A percentile compares a stretch with the other conserved stretches of the same genome.
Evolutionary conservation across 176 grass and related monocot species (phyloP).

Genomic region (Sorghum bicolor): Sorghum_bicolor_NCBIv3 NC_012875.2:1531501-1532000

Average conservation of each 20-base stretch:
- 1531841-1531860: too few species aligned
- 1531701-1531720: constrained; percentile 31
- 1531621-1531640: too few species aligned
- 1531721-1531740: constrained; percentile 15
- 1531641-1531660: too few species aligned
- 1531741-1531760: not conserved
- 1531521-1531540: not conserved
- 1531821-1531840: not conserved
- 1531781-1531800: constrained; percentile 9
- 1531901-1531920: constrained; percentile 36
- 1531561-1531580: not conserved
- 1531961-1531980: constrained; percentile 57
- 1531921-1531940: constrained; percentile 23
- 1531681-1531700: constrained; percentile 31
- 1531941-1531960: constrained; percentile 54
- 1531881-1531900: constrained; percentile 30
- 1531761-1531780: not conserved
- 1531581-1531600: too few species aligned
- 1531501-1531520: not conserved
- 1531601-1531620: too few species aligned
- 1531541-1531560: not conserved
- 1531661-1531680: too few species aligned
- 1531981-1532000: constrained; percentile 24
- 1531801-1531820: not conserved
- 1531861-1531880: too few species aligned